Base-by-base conservation (phyloP, 2,329 filamentous ascomycete species). In the Aspergillus sp. region DNA sequence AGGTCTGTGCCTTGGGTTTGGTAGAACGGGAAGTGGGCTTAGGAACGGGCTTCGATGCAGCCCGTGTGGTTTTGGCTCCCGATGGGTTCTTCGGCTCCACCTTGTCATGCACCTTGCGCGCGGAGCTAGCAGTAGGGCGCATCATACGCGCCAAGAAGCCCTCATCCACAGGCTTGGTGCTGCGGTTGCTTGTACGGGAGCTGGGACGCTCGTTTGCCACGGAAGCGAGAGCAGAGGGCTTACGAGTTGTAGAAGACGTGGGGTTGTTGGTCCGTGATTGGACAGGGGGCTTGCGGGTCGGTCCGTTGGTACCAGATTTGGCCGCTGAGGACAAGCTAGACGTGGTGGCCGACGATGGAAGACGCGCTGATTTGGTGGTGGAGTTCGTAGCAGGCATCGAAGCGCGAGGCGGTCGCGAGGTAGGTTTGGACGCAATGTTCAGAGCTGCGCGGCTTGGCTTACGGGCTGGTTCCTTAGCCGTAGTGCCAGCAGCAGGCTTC, bases 91-190 rank as follows among this genome's bases (percentile, higher is more conserved):
- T 74, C 4, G 64, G 46, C 22, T 78, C 76, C 4, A 72, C 51
- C 57, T 76, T 77, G 14, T 79, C 77, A 46, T 78, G 75, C 13
- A 67, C 64, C 57, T 79, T 79, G 57, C 68, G 77, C 8, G 76
- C 75, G 47, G 76, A 79, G 56, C 76, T 78, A 30, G 76, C 73
- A 11, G 77, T 79, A 19, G 77, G 77, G 4, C 77, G 72, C 74
- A 79, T 79, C 76, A 79, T 78, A 49, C 77, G 67, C 13, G 76
- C 76, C 32, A 79, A 62, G 58, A 79, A 79, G 1, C 73, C 65
- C 30, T 78, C 75, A 52, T 76, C 74, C 4, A 74, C 65, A 7
- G 70, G 68, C 49, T 67, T 74, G 19, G 69, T 51, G 47, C 60
- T 65, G 14, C 59, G 61, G 45, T 67, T 71, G 59, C 74, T 76